Conservation (phyloP, 2,329 filamentous ascomycete genomes). For the Beauveria bassiana region DNA sequence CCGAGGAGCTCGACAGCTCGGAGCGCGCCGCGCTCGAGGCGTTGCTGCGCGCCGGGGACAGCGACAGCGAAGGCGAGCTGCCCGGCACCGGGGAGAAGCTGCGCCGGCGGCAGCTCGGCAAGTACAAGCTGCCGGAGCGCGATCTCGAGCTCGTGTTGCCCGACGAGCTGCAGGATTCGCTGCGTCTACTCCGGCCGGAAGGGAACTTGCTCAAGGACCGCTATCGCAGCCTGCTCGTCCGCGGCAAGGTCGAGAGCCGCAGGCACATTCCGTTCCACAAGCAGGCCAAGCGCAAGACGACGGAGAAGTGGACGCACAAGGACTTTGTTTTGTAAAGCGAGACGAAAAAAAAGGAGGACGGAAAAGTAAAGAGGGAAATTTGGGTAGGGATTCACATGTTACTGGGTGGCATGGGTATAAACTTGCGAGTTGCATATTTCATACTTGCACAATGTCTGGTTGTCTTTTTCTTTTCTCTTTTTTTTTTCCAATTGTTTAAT, state of each 20-base stretch:
- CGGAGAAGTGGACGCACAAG: slow-evolving; percentile 98
- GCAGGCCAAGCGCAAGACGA: slow-evolving; percentile 71
- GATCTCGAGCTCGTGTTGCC: slow-evolving; percentile 73
- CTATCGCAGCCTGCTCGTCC: slow-evolving; percentile 79
- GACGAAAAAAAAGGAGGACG: too few relatives aligned
- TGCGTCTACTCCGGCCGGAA: slow-evolving; percentile 81
- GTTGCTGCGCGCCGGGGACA: slow-evolving; percentile 27
- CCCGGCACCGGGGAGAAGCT: slow-evolving; percentile 37
- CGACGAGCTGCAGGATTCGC: slow-evolving; percentile 74
- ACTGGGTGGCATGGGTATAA: neutral
- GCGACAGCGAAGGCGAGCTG: slow-evolving; percentile 51
- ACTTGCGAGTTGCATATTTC: neutral
- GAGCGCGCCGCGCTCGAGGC: slow-evolving; percentile 39
- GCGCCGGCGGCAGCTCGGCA: slow-evolving; percentile 66
- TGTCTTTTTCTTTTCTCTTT: neutral
- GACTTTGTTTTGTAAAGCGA: slow-evolving; percentile 53
- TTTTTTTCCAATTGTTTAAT: neutral
- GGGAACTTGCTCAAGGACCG: slow-evolving; percentile 91
- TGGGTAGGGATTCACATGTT: neutral
- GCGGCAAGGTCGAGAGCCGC: slow-evolving; percentile 81
- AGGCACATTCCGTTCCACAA: slow-evolving; percentile 72
- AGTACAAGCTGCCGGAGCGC: slow-evolving; percentile 66
- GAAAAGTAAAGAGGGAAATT: neutral
- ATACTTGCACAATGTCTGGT: neutral
- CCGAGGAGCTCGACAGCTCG: slow-evolving; percentile 50